A percentile compares a stretch with the other conserved stretches of the same genome.
These are phyloP conservation scores for Amanita subjunquillea DNA, from an alignment of 768 basidiomycete species.

Conservation along the genomic window DNA sequence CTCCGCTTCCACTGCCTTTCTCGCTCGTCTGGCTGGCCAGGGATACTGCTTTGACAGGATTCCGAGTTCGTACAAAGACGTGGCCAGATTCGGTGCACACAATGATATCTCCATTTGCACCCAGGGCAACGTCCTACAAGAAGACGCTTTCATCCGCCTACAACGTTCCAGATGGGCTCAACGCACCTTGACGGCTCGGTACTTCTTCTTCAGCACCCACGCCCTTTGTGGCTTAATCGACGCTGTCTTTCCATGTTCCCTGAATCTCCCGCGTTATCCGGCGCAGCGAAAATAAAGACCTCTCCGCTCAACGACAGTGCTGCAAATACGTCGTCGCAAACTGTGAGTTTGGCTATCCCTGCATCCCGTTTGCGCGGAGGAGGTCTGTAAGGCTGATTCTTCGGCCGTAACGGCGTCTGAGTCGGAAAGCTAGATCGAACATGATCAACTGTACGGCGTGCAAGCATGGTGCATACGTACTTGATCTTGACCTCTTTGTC, in stretches of 20 bases:
- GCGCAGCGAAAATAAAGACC: constrained; percentile 69
- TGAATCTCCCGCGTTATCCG: constrained; percentile 18
- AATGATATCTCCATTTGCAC: constrained; percentile 79
- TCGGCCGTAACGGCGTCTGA: constrained; percentile 57
- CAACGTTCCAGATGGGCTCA: neutral
- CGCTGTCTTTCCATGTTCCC: constrained; percentile 15
- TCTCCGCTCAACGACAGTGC: constrained; percentile 84
- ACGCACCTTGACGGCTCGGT: constrained; percentile 66
- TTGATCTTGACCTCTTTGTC: constrained; percentile 66
- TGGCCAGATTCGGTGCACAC: constrained; percentile 94
- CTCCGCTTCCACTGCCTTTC: neutral
- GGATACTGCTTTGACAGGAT: constrained; percentile 16
- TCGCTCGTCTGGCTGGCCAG: neutral
- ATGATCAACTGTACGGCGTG: neutral
- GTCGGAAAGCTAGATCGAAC: constrained; percentile 53
- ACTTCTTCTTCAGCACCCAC: constrained; percentile 83
- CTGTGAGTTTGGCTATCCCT: constrained; percentile 69
- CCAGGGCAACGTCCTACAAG: constrained; percentile 75
- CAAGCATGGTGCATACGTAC: constrained; percentile 24
- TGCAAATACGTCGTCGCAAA: constrained; percentile 72
- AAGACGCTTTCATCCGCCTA: neutral
- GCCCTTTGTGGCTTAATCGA: constrained; percentile 72
- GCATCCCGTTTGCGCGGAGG: constrained; percentile 65
- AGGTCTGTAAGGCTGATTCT: constrained; percentile 71
- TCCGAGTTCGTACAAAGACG: constrained; percentile 76